phyloP scores from a whole-genome alignment of 169 alveolate genomes.

The Cryptosporidium tyzzeri region DNA sequence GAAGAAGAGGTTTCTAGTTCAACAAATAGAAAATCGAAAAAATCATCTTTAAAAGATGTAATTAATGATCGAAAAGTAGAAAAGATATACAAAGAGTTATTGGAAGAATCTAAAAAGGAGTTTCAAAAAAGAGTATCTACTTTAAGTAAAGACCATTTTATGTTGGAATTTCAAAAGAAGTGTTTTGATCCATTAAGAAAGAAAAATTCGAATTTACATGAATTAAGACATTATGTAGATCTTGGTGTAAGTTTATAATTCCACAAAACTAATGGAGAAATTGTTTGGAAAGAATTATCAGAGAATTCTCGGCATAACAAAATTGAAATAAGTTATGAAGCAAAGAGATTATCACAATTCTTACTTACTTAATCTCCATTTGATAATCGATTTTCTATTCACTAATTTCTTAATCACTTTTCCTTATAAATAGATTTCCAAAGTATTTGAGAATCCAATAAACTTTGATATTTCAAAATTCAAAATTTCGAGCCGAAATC shows the following conservation, averaged over 20 bases:
- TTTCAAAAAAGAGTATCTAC: constrained; percentile 24
- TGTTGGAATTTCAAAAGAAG: constrained; percentile 59
- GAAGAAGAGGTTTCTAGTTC: neutral
- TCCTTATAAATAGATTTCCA: constrained; percentile 8
- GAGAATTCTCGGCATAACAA: neutral
- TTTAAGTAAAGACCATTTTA: constrained; percentile 25
- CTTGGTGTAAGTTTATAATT: constrained; percentile 65
- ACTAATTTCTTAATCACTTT: neutral
- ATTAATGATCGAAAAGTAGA: constrained; percentile 22
- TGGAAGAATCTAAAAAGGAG: constrained; percentile 34
- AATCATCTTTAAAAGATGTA: constrained; percentile 10
- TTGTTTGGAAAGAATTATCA: neutral
- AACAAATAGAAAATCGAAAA: neutral
- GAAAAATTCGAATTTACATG: constrained; percentile 35
- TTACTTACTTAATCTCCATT: neutral
- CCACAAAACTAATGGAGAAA: neutral
- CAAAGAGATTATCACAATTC: neutral
- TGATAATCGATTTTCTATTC: neutral
- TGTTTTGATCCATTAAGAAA: constrained; percentile 10
- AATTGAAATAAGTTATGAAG: no score
- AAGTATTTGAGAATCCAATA: constrained; percentile 35
- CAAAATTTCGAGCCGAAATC: constrained; percentile 19
- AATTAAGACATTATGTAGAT: constrained; percentile 27
- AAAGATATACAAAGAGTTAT: constrained; percentile 16
- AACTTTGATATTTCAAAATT: constrained; percentile 52